Base-by-base conservation (phyloP, 192 early-diverging fungal genomes). In the Coemansia sp. region DNA sequence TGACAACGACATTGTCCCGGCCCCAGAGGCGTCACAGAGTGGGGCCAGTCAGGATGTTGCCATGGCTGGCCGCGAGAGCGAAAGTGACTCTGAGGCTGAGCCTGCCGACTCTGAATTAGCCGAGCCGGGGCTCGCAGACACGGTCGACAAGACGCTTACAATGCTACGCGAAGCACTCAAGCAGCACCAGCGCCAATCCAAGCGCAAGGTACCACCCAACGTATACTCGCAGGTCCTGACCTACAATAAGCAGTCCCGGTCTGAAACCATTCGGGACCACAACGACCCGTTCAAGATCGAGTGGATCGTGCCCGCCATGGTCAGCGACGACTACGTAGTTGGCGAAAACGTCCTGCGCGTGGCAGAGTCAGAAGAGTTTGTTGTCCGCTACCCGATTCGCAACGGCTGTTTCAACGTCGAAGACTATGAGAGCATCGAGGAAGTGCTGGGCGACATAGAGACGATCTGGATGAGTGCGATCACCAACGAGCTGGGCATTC, bases 201-300 rank as follows among this genome's bases (percentile, higher is more conserved):
- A 96, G 76, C 85, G 94, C 73, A 83, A 91, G 34, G 83, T 88
- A 6, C 88, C 93, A 1, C 78, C 86, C 17, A 95, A 94, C 68
- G 92, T 91, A 4, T 85, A 87, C 60, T 66, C 85, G 11, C 90
- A 92, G 60, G 91, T 94, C 1, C 62, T 84, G 9, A 86, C 87
- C 2, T 95, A 89, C 80, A 96, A 96, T 62, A 71, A 78, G 12
- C 83, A 89, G 40, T 75, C 88, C 13, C 62, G 56, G 27, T 84
- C 88, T 6, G 91, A 93, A 62, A 80, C 65, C 0, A 94, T 95
- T 74, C 80, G 87, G 20, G 93, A 95, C 74, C 92, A 95, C 69
- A 97, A 97, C 71, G 95, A 97, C 67, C 94, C 94, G 6, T 93
- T 92, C 72, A 89, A 90, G 61, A 88, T 95, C 19, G 95, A 97